These are phyloP conservation scores for Tilletiopsis washingtonensis DNA, from an alignment of 1,284 basidiomycete species.

Conservation along the genomic window DNA sequence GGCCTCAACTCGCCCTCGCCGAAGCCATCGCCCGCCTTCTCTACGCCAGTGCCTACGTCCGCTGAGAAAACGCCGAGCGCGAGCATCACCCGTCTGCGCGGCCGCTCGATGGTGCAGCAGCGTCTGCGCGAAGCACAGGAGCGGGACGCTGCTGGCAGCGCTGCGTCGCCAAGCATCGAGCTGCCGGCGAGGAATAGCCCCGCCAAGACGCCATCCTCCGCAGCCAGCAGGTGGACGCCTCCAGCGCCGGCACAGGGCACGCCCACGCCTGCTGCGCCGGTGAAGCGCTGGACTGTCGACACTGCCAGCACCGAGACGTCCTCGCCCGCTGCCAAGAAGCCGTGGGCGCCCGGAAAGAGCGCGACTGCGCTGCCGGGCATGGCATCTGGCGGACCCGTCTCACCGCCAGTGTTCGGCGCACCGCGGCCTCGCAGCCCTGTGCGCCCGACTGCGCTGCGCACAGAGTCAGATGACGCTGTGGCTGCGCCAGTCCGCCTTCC, in stretches of 20 bases:
- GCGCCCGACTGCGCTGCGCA: too few species aligned
- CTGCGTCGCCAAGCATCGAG: neutral
- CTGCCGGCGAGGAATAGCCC: neutral
- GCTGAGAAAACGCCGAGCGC: conserved; percentile 26
- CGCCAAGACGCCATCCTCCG: too few species aligned
- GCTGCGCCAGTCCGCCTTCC: conserved; percentile 21
- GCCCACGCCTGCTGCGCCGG: neutral
- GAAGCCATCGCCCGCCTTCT: neutral
- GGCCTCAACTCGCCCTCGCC: too few species aligned
- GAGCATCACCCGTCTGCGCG: conserved; percentile 29
- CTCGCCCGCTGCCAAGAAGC: neutral
- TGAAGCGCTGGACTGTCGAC: neutral
- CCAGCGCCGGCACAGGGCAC: neutral
- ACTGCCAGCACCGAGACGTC: neutral
- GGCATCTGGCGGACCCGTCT: conserved; percentile 15
- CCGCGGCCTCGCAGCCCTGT: too few species aligned
- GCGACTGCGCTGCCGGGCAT: conserved; percentile 25
- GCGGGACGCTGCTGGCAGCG: conserved; percentile 11
- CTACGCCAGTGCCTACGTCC: neutral
- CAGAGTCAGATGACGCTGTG: too few species aligned
- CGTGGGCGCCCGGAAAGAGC: conserved; percentile 22
- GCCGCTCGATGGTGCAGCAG: conserved; percentile 35
- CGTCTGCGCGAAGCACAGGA: conserved; percentile 34
- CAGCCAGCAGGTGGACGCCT: too few species aligned
- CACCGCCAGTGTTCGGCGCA: too few species aligned